phyloP scores from a whole-genome alignment of 768 basidiomycete species.

The Macrolepiota albuminosa region DNA sequence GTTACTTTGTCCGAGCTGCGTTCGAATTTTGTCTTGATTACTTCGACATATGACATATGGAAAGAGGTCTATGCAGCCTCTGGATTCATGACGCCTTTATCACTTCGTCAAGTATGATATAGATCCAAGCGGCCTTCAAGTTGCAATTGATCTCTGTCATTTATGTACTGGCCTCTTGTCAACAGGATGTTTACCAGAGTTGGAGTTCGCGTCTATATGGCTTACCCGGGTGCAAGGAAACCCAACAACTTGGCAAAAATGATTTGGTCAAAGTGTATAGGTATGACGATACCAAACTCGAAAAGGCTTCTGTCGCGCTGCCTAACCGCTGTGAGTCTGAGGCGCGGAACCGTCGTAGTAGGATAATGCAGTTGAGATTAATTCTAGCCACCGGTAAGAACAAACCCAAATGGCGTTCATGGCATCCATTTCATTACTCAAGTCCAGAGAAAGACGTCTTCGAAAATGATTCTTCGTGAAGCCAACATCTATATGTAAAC shows the following conservation, averaged over 20 bases:
- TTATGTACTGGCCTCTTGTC: too few relatives aligned
- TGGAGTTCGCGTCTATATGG: background rate
- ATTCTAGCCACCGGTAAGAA: background rate
- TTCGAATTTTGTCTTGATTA: background rate
- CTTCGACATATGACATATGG: background rate
- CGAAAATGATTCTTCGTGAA: background rate
- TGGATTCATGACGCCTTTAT: background rate
- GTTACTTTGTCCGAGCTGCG: background rate
- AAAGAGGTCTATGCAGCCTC: background rate
- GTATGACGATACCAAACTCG: background rate
- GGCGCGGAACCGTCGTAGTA: background rate
- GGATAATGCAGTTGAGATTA: background rate
- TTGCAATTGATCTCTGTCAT: too few relatives aligned
- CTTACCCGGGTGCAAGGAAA: background rate
- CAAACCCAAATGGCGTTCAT: background rate
- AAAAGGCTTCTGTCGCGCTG: background rate
- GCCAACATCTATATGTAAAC: slow-evolving; percentile 2
- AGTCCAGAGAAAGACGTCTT: background rate
- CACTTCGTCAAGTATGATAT: too few relatives aligned
- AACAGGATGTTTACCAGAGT: too few relatives aligned
- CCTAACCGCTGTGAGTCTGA: background rate
- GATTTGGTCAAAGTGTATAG: background rate
- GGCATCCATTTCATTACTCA: background rate
- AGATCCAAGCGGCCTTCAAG: too few relatives aligned
- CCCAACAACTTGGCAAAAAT: background rate